Evolutionary conservation across 768 basidiomycete species (phyloP), one percentile per base, ranked within the genome.

Genomic region (Rickenella mellea): DNA sequence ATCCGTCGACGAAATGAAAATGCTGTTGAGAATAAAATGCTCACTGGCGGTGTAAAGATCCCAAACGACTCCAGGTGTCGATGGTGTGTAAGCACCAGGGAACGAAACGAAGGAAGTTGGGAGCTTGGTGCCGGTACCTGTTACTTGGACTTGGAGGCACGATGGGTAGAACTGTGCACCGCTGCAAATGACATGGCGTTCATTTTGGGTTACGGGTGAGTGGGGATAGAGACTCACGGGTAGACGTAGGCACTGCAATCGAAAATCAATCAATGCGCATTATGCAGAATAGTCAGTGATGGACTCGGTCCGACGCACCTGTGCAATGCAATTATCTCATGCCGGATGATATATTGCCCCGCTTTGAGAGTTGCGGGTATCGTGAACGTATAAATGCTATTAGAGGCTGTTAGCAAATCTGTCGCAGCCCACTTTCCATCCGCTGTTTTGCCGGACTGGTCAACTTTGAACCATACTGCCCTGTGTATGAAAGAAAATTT

Each of bases 391-490:
- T 68, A 73, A 40, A 69, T 56, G 42, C 63, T 62, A 46, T 69
- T 58, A n/a, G 57, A 48, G 1, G 61, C 63, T 6, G 54, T 54
- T 20, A 72, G 57, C 15, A 67, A 39, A 40, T 67, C 63, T 0
- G 66, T 65, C 14, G 68, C 59, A 2, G 69, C 69, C 71, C 70
- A 71, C 35, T 61, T 59, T 6, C 70, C 71, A 39, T 62, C 62
- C 2, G 63, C 46, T 8, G 58, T 62, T 51, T 69, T 70, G n/a
- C 73, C 73, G 22, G 56, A 33, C 43, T 73, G 53, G n/a, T 61
- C 61, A 12, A 73, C 63, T 51, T 73, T 73, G 66, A 71, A 72
- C 73, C 71, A 73, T 4, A 72, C 69, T 12, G 66, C 65, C 19
- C 69, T 70, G 31, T 19, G 15, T 10, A 25, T n/a, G n/a, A n/a